Percentiles rank a stretch among this genome's conserved stretches.
These are phyloP conservation scores for Kazachstania africana DNA, from an alignment of 805 yeast genomes.

Conservation along the genomic window DNA sequence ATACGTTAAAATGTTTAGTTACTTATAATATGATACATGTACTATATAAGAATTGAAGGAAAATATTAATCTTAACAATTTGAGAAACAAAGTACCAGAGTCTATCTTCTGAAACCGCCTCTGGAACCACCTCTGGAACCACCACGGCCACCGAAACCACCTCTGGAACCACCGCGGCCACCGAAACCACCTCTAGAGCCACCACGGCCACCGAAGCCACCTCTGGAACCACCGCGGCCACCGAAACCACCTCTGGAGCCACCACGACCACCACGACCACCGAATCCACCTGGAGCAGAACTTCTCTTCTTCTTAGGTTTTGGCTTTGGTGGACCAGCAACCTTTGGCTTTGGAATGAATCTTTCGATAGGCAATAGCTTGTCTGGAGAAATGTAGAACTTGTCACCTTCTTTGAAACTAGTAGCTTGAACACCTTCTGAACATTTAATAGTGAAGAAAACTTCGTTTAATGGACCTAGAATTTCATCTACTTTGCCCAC, in stretches of 20 bases:
- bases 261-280: constrained; percentile 32
- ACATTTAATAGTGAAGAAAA: constrained; percentile 93
- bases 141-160: constrained; percentile 30
- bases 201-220: constrained; percentile 28
- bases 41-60: not conserved
- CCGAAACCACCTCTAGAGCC: constrained; percentile 36
- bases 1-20: too few species aligned
- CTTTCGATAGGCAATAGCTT: constrained; percentile 91
- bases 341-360: constrained; percentile 93
- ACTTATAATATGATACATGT: not conserved
- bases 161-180: constrained; percentile 33
- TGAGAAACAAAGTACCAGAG: too few species aligned
- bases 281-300: constrained; percentile 35
- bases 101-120: too few species aligned
- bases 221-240: constrained; percentile 30
- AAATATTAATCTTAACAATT: not conserved
- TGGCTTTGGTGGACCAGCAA: constrained; percentile 70
- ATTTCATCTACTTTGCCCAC: constrained; percentile 98
- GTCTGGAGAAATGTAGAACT: constrained; percentile 90
- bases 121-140: constrained; percentile 31
- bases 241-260: constrained; percentile 36
- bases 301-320: constrained; percentile 52
- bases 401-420: constrained; percentile 91
- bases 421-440: constrained; percentile 91
- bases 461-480: constrained; percentile 94